Evolutionary conservation across 1,284 basidiomycete species (phyloP).

Genomic region (Moesziomyces sp.): DNA sequence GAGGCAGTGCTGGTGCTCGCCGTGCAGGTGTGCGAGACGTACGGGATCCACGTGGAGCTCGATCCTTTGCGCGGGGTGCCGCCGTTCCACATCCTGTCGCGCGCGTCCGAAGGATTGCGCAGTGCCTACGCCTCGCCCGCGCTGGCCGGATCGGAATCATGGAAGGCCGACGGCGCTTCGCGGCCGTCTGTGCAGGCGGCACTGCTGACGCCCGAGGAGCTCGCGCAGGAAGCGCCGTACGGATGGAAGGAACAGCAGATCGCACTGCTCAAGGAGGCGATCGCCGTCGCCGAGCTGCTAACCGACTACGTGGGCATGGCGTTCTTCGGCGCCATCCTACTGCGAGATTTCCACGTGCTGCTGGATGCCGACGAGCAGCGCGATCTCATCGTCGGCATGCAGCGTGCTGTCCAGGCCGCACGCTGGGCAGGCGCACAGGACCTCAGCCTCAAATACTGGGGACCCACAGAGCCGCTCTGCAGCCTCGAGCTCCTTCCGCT

Average conservation of each 20-base stretch:
- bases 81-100: constrained; percentile 53
- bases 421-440: constrained; percentile 50
- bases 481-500: constrained; percentile 82
- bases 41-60: constrained; percentile 61
- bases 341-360: constrained; percentile 42
- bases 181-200: constrained; percentile 8
- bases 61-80: constrained; percentile 54
- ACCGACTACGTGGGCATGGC: constrained; percentile 74
- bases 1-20: constrained; percentile 64
- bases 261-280: constrained; percentile 87
- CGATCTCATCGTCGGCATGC: constrained; percentile 55
- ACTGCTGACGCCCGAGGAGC: constrained; percentile 31
- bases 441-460: constrained; percentile 67
- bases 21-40: constrained; percentile 62
- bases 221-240: constrained; percentile 69
- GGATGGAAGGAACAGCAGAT: constrained; percentile 95
- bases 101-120: constrained; percentile 42
- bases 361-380: constrained; percentile 58
- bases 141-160: constrained; percentile 20
- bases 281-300: constrained; percentile 88
- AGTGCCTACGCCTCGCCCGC: constrained; percentile 46
- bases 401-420: constrained; percentile 60
- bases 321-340: constrained; percentile 47
- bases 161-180: constrained; percentile 4
- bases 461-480: constrained; percentile 74